phyloP scores from a whole-genome alignment of 345 rosid species.

The Pugionium cornutum region DNA sequence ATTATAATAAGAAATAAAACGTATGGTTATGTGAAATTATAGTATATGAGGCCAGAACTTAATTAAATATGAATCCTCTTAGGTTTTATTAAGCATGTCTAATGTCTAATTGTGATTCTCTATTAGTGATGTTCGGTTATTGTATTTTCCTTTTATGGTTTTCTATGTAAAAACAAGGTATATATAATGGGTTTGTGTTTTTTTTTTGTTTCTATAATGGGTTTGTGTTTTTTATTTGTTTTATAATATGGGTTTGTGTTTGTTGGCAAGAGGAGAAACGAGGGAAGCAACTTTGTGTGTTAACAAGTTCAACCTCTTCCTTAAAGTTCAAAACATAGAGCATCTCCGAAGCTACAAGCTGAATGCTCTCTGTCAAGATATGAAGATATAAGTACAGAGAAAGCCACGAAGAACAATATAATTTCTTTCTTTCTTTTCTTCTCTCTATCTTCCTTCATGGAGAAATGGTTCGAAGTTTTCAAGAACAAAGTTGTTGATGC shows the following conservation, averaged over 20 bases:
- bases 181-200: too few species aligned
- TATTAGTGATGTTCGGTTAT: not conserved
- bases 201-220: too few species aligned
- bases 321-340: constrained; percentile 63
- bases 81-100: not conserved
- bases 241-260: not conserved
- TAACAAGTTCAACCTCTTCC: constrained; percentile 43
- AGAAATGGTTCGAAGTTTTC: not conserved
- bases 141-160: not conserved
- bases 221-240: too few species aligned
- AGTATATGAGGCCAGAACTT: not conserved
- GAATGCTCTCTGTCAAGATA: constrained; percentile 7
- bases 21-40: not conserved
- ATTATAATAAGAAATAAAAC: not conserved
- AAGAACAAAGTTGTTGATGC: too few species aligned
- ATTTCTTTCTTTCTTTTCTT: not conserved
- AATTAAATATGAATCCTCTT: not conserved
- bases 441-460: too few species aligned
- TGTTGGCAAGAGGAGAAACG: constrained; percentile 46
- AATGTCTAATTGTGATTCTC: not conserved
- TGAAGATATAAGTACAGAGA: too few species aligned
- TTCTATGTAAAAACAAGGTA: too few species aligned
- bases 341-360: constrained; percentile 71
- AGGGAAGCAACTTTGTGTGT: constrained; percentile 48
- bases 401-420: too few species aligned